Percentiles rank a stretch among this genome's conserved stretches.
Evolutionary conservation across 1,139 yeast genomes (phyloP).

Genomic region (Taphrina wiesneri): DNA sequence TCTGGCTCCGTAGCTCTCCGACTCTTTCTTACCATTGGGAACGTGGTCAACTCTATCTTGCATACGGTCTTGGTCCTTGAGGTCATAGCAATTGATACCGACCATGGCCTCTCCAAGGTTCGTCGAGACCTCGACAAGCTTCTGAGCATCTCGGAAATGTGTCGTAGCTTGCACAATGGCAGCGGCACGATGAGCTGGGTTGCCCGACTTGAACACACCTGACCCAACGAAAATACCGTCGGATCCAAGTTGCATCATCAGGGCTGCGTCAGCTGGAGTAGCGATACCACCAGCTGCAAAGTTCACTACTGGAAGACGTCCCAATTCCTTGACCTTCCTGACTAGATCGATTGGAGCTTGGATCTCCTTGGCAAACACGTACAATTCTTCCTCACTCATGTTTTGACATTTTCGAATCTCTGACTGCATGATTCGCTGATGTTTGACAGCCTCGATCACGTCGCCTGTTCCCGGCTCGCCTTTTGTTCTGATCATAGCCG

Average conservation of each 20-base stretch:
- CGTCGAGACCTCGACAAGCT: slow-evolving; percentile 68
- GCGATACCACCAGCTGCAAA: slow-evolving; percentile 93
- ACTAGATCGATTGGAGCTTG: slow-evolving; percentile 63
- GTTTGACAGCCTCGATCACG: slow-evolving; percentile 81
- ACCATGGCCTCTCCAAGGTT: slow-evolving; percentile 77
- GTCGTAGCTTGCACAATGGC: slow-evolving; percentile 84
- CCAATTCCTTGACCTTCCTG: slow-evolving; percentile 55
- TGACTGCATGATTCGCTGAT: slow-evolving; percentile 60
- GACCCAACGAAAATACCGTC: slow-evolving; percentile 92
- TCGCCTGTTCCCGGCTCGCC: slow-evolving; percentile 93
- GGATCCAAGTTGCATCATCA: slow-evolving; percentile 88
- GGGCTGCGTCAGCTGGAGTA: slow-evolving; percentile 85
- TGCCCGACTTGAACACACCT: slow-evolving; percentile 75
- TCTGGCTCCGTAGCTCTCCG: slow-evolving; percentile 24
- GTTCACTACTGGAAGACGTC: slow-evolving; percentile 78
- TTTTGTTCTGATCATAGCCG: slow-evolving; percentile 84
- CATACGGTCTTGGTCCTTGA: slow-evolving; percentile 54
- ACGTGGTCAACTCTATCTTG: slow-evolving; percentile 49
- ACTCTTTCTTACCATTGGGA: slow-evolving; percentile 28
- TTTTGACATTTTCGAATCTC: slow-evolving; percentile 57
- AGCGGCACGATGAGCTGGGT: slow-evolving; percentile 73
- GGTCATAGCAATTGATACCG: slow-evolving; percentile 60
- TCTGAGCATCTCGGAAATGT: slow-evolving; percentile 64
- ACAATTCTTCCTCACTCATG: slow-evolving; percentile 53
- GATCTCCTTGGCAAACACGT: slow-evolving; percentile 57